These are phyloP conservation scores for Pseudoturritis turrita DNA, from an alignment of 345 rosid genomes.

Conservation along the genomic window DNA sequence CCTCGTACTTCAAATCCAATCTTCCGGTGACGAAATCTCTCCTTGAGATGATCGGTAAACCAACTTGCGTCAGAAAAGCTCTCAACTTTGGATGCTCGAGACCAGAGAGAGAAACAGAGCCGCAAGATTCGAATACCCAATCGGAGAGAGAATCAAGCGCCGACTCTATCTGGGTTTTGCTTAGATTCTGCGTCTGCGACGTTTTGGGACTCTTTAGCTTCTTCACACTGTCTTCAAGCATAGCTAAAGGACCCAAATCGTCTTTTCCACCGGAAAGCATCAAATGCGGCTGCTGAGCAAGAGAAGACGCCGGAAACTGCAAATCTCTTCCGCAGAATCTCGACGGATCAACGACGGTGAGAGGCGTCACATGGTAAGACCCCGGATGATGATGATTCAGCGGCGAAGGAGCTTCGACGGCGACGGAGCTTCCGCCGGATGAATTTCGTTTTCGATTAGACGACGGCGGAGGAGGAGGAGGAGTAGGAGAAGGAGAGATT, in stretches of 20 bases:
- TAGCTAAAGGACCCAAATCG: conserved; percentile 83
- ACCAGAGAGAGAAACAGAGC: conserved; percentile 83
- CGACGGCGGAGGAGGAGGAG: conserved; percentile 15
- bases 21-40: conserved; percentile 63
- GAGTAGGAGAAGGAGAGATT: conserved; percentile 33
- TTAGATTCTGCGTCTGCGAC: conserved; percentile 64
- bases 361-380: conserved; percentile 54
- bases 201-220: conserved; percentile 85
- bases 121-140: conserved; percentile 95
- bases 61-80: conserved; percentile 81
- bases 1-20: conserved; percentile 74
- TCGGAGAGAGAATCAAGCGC: conserved; percentile 80
- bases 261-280: conserved; percentile 95
- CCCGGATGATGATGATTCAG: conserved; percentile 23
- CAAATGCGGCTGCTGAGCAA: conserved; percentile 64
- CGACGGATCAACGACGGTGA: conserved; percentile 72
- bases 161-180: conserved; percentile 69
- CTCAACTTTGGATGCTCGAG: conserved; percentile 90
- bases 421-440: conserved; percentile 17
- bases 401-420: conserved; percentile 17
- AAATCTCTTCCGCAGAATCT: conserved; percentile 36
- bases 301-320: conserved; percentile 19
- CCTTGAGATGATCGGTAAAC: conserved; percentile 69
- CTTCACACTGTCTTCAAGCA: conserved; percentile 97
- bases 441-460: conserved; percentile 59